These are phyloP conservation scores for Leccinellum rugosiceps DNA, from an alignment of 768 basidiomycete species.

Conservation along the genomic window DNA sequence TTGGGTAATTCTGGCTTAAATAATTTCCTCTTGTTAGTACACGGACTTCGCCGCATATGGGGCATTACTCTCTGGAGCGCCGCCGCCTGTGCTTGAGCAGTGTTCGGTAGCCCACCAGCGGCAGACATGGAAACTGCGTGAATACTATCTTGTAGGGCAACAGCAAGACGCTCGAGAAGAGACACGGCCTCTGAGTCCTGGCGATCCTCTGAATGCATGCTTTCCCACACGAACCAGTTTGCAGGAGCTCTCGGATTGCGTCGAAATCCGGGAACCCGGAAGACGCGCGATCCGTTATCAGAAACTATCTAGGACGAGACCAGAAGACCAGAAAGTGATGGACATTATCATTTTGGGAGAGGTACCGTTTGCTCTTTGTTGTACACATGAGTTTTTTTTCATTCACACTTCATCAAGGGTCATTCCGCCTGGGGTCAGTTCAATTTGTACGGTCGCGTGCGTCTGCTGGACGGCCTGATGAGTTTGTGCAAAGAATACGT, in stretches of 20 bases:
- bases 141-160: constrained; percentile 57
- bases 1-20: not conserved
- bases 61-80: constrained; percentile 64
- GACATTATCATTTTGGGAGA: constrained; percentile 77
- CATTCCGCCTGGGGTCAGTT: constrained; percentile 94
- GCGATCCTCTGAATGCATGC: constrained; percentile 61
- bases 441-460: constrained; percentile 72
- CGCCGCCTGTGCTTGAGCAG: constrained; percentile 64
- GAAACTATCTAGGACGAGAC: constrained; percentile 24
- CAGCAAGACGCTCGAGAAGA: constrained; percentile 11
- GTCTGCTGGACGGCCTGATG: constrained; percentile 78
- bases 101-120: constrained; percentile 78
- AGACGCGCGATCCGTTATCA: constrained; percentile 30
- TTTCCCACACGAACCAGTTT: constrained; percentile 54
- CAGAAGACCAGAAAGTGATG: constrained; percentile 27
- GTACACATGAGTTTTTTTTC: not conserved
- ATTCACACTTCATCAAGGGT: constrained; percentile 47
- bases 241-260: constrained; percentile 44
- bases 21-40: constrained; percentile 46
- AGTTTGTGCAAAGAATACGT: constrained; percentile 87
- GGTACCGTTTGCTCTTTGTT: constrained; percentile 35
- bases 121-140: constrained; percentile 86
- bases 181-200: constrained; percentile 43
- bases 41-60: constrained; percentile 85
- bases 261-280: constrained; percentile 47